These are phyloP conservation scores for Colletotrichum spaethianum DNA, from an alignment of 2,329 filamentous ascomycete species.

Conservation along the genomic window DNA sequence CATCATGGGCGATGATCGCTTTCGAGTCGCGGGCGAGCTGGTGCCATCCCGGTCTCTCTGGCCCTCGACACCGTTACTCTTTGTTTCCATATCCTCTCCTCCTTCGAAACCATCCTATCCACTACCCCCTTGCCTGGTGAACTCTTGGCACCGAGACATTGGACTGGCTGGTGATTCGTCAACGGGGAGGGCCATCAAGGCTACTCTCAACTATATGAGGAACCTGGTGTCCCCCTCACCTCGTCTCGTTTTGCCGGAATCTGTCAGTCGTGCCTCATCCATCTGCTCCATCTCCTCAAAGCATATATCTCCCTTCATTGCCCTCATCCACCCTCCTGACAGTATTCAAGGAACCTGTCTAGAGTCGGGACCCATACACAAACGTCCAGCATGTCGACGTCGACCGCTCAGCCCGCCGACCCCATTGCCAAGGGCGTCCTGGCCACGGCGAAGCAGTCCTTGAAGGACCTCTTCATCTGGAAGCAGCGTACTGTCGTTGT, in stretches of 20 bases:
- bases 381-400: conserved; percentile 37
- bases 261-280: conserved; percentile 19
- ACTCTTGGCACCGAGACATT: conserved; percentile 38
- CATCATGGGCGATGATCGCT: conserved; percentile 37
- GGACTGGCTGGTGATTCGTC: conserved; percentile 33
- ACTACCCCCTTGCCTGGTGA: conserved; percentile 29
- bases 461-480: conserved; percentile 78
- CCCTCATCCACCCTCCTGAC: neutral
- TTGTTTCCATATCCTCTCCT: conserved; percentile 6
- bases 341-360: neutral
- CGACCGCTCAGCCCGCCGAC: conserved; percentile 69
- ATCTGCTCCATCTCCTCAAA: neutral
- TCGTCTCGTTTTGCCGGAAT: conserved; percentile 4
- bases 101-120: conserved; percentile 29
- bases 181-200: neutral
- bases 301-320: neutral
- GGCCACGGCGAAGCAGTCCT: conserved; percentile 75
- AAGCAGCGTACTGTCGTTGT: conserved; percentile 79
- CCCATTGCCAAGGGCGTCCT: conserved; percentile 76
- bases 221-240: conserved; percentile 9
- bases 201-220: conserved; percentile 31
- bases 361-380: conserved; percentile 3
- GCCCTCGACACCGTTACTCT: conserved; percentile 8
- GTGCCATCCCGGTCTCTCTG: conserved; percentile 26
- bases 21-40: conserved; percentile 9